phyloP scores from a whole-genome alignment of 345 rosid species.

The Brassica carinata region DNA sequence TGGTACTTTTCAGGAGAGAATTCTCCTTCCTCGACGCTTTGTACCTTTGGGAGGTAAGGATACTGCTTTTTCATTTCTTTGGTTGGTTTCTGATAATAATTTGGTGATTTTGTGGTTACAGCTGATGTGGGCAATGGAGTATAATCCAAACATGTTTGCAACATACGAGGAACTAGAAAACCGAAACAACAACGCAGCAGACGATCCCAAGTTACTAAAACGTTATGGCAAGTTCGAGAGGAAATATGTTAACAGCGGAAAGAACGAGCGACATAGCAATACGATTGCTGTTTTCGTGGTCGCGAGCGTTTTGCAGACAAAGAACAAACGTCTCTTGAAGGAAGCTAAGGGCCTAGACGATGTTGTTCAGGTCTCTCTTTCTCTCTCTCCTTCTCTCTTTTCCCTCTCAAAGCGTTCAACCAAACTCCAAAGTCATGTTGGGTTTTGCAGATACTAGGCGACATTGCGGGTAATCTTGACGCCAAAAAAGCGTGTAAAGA shows the following conservation, averaged over 20 bases:
- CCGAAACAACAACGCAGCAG: conserved; percentile 26
- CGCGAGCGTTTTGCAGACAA: conserved; percentile 85
- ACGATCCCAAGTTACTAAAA: conserved; percentile 57
- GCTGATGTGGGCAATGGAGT: conserved; percentile 99
- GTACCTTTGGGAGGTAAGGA: conserved; percentile 89
- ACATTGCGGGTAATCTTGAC: conserved; percentile 71
- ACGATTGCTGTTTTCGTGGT: conserved; percentile 81
- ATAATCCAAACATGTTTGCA: conserved; percentile 79
- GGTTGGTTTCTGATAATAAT: too few species aligned
- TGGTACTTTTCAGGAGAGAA: conserved; percentile 97
- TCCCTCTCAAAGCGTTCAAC: not conserved
- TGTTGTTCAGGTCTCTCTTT: conserved; percentile 64
- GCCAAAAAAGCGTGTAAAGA: conserved; percentile 81
- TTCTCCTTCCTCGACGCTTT: conserved; percentile 82
- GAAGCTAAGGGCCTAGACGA: conserved; percentile 94
- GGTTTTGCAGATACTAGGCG: conserved; percentile 69
- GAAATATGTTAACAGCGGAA: conserved; percentile 56
- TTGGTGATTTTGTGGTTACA: conserved; percentile 45
- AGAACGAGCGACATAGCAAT: conserved; percentile 46
- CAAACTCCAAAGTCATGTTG: not conserved
- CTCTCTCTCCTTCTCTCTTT: not conserved
- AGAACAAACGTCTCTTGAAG: conserved; percentile 76
- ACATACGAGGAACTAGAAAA: conserved; percentile 54
- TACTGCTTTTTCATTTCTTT: too few species aligned
- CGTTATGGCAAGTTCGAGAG: conserved; percentile 86